These are phyloP conservation scores for Hanseniaspora lachancei DNA, from an alignment of 805 yeast genomes.

Conservation along the genomic window DNA sequence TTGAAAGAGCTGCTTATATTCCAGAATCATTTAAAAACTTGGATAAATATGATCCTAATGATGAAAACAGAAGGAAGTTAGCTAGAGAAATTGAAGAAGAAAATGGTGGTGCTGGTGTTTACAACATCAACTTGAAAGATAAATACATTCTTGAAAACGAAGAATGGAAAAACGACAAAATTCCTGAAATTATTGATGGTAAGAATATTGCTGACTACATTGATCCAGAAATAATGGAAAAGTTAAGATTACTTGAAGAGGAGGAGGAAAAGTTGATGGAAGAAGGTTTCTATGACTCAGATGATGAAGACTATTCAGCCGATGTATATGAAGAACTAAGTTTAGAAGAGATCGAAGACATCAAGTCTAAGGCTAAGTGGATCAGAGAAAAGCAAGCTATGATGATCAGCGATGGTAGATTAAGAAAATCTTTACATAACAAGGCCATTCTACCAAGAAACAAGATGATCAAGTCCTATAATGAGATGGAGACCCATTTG, in stretches of 20 bases:
- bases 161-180: slow-evolving; percentile 92
- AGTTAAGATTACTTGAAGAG: slow-evolving; percentile 87
- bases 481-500: slow-evolving; percentile 81
- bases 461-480: slow-evolving; percentile 58
- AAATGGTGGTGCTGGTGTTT: slow-evolving; percentile 98
- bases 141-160: slow-evolving; percentile 86
- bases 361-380: slow-evolving; percentile 84
- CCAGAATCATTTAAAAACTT: slow-evolving; percentile 58
- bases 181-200: slow-evolving; percentile 96
- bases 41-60: slow-evolving; percentile 61
- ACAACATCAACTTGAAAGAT: slow-evolving; percentile 83
- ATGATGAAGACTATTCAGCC: slow-evolving; percentile 54
- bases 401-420: slow-evolving; percentile 80
- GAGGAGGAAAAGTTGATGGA: slow-evolving; percentile 89
- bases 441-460: slow-evolving; percentile 85
- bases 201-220: slow-evolving; percentile 93
- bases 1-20: slow-evolving; percentile 63
- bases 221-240: slow-evolving; percentile 88
- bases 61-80: slow-evolving; percentile 68
- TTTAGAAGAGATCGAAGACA: slow-evolving; percentile 52
- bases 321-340: slow-evolving; percentile 58
- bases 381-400: slow-evolving; percentile 88
- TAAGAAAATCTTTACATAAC: slow-evolving; percentile 75
- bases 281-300: slow-evolving; percentile 93
- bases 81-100: slow-evolving; percentile 85